These are phyloP conservation scores for Tardiomyces depauwii DNA, from an alignment of 1,139 yeast genomes.

Conservation along the genomic window DNA sequence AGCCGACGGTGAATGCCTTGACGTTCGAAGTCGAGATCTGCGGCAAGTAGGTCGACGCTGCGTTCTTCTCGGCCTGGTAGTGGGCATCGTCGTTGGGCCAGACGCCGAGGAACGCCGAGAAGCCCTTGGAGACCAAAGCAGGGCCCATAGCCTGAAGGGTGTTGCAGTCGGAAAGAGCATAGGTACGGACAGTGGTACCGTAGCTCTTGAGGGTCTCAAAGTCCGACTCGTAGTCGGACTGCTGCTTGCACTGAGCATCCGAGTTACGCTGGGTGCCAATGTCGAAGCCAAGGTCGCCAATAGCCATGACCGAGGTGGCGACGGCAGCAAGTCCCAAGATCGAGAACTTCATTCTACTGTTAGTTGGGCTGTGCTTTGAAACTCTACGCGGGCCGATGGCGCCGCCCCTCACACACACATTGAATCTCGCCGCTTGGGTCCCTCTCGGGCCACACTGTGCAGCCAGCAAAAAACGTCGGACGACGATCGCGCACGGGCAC, in stretches of 20 bases:
- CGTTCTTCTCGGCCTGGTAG: constrained; percentile 21
- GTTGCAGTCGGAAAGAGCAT: constrained; percentile 23
- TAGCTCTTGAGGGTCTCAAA: constrained; percentile 21
- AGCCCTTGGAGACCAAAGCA: constrained; percentile 67
- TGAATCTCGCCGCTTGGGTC: too few species aligned
- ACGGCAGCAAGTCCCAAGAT: constrained; percentile 8
- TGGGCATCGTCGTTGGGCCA: constrained; percentile 23
- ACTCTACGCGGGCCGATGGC: too few species aligned
- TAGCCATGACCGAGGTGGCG: constrained; percentile 10
- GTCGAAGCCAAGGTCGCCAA: constrained; percentile 14
- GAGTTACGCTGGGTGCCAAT: constrained; percentile 18
- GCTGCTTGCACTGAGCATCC: constrained; percentile 59
- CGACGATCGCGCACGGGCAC: too few species aligned
- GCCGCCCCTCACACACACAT: too few species aligned
- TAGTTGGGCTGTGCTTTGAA: background rate
- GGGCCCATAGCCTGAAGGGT: constrained; percentile 67
- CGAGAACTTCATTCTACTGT: constrained; percentile 6
- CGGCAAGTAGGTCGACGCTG: constrained; percentile 19
- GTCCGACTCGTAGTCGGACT: constrained; percentile 44
- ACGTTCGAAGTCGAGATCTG: constrained; percentile 24
- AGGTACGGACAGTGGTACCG: constrained; percentile 20
- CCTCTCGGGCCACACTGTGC: too few species aligned
- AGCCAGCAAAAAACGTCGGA: too few species aligned
- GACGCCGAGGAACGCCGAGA: constrained; percentile 27
- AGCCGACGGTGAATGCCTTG: constrained; percentile 72